phyloP scores from a whole-genome alignment of 2,329 filamentous ascomycete species.

The Catunica adiposa region DNA sequence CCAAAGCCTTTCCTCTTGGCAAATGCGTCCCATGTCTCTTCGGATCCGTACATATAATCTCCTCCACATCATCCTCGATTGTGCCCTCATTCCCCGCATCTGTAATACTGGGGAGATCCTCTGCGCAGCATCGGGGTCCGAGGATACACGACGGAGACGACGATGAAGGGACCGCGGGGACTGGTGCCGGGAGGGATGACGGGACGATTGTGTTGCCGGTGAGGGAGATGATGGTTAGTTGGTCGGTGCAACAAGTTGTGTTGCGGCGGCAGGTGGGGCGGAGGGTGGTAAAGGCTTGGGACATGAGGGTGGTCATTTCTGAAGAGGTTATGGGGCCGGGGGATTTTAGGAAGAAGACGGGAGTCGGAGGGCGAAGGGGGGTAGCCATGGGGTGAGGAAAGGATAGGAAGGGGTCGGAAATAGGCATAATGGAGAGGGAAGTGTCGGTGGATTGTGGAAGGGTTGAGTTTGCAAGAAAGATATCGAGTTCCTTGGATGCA shows the following conservation, averaged over 20 bases:
- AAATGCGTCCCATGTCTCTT: slow-evolving; percentile 8
- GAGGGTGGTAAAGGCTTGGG: not conserved
- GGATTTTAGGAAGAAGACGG: not conserved
- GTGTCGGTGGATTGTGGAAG: not conserved
- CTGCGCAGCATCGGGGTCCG: slow-evolving; percentile 11
- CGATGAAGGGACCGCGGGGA: not conserved
- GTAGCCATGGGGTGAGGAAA: not conserved
- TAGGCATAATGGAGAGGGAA: not conserved
- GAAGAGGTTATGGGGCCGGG: not conserved
- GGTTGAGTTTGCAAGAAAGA: not conserved
- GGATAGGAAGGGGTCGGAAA: not conserved
- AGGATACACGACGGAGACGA: slow-evolving; percentile 8
- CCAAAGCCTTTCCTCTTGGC: not conserved
- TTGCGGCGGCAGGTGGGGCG: slow-evolving; percentile 1
- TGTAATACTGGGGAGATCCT: slow-evolving; percentile 6
- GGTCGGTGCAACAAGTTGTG: slow-evolving; percentile 1
- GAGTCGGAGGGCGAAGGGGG: not conserved
- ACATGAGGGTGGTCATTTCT: not conserved
- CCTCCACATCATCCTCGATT: slow-evolving; percentile 3
- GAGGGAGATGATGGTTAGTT: slow-evolving; percentile 2
- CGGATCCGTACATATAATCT: slow-evolving; percentile 4
- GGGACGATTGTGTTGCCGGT: not conserved
- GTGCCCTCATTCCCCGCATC: not conserved
- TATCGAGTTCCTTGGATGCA: not conserved
- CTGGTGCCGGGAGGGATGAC: not conserved